Evolutionary conservation across 148 eudicot genomes (phyloP).

Genomic region (Rhododendron simsii): DNA sequence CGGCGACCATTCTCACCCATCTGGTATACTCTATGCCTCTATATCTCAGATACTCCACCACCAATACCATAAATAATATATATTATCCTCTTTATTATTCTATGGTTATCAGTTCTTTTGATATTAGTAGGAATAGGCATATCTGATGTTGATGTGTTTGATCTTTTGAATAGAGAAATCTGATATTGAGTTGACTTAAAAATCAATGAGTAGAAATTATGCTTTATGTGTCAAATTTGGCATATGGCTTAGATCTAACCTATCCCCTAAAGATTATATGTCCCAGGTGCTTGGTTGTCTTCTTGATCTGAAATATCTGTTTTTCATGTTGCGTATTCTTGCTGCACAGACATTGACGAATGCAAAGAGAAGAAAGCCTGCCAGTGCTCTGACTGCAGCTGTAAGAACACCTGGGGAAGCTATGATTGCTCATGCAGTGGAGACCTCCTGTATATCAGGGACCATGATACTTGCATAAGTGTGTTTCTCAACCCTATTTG

Average conservation of each 20-base stretch:
- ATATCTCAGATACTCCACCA: not conserved
- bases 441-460: conserved; percentile 73
- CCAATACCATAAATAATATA: not conserved
- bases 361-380: conserved; percentile 86
- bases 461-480: conserved; percentile 96
- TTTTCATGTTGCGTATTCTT: not conserved
- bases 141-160: not conserved
- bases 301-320: not conserved
- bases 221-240: not conserved
- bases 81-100: not conserved
- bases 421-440: conserved; percentile 80
- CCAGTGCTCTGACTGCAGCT: conserved; percentile 88
- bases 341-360: conserved; percentile 68
- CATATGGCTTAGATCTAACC: not conserved
- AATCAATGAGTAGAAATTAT: not conserved
- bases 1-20: not conserved
- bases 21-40: not conserved
- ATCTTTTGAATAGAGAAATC: not conserved
- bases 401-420: conserved; percentile 98
- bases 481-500: conserved; percentile 17
- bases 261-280: not conserved
- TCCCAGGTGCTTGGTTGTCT: not conserved
- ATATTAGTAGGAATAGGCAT: not conserved
- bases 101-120: not conserved
- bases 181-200: not conserved